Percentiles rank a stretch among this genome's conserved stretches.
Evolutionary conservation across 805 yeast species (phyloP).

Genomic region (Komagataella pastoris): DNA sequence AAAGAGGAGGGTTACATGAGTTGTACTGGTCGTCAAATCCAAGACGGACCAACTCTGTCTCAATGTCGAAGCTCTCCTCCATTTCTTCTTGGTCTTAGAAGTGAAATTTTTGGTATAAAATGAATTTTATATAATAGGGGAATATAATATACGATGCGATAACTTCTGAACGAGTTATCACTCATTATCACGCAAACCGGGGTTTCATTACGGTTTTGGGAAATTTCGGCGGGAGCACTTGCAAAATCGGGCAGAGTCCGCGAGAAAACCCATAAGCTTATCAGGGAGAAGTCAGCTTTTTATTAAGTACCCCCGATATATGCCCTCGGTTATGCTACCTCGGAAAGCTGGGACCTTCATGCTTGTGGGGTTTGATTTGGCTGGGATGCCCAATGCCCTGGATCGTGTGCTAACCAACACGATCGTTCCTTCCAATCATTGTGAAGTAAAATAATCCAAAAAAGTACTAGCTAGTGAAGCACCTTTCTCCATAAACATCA

Average conservation of each 20-base stretch:
- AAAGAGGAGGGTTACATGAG: slow-evolving; percentile 78
- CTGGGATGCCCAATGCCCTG: neutral
- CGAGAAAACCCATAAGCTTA: neutral
- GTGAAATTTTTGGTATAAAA: neutral
- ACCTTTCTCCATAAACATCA: neutral
- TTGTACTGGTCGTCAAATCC: slow-evolving; percentile 57
- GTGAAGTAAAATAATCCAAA: slow-evolving; percentile 8
- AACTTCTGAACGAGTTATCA: neutral
- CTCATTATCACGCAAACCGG: neutral
- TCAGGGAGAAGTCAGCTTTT: neutral
- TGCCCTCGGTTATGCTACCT: neutral
- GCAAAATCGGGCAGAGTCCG: neutral
- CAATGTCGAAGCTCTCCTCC: slow-evolving; percentile 16
- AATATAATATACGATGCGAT: neutral
- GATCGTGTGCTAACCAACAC: neutral
- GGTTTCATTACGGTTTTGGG: neutral
- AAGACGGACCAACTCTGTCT: slow-evolving; percentile 57
- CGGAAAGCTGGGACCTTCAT: neutral
- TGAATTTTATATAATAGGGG: neutral
- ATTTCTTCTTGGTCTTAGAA: neutral
- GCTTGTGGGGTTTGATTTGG: neutral
- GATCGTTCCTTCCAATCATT: slow-evolving; percentile 4
- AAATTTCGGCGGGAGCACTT: neutral
- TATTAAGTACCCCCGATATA: neutral
- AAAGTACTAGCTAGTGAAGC: neutral